These are phyloP conservation scores for Yarrowia bubula DNA, from an alignment of 805 yeast genomes.

Conservation along the genomic window DNA sequence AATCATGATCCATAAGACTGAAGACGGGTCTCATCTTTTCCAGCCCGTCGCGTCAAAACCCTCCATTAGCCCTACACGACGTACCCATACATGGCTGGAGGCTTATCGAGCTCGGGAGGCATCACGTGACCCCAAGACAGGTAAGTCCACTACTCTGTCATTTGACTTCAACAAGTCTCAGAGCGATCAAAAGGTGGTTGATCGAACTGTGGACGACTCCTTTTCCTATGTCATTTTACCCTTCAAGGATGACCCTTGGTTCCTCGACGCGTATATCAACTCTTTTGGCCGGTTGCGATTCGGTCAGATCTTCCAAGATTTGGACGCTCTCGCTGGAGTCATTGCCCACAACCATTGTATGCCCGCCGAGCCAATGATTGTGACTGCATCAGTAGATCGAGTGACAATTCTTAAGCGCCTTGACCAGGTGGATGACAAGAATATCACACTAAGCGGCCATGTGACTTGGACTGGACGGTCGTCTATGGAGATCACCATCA, in stretches of 20 bases:
- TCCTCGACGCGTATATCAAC: constrained; percentile 83
- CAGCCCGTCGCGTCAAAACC: constrained; percentile 39
- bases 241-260: constrained; percentile 76
- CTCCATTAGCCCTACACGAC: constrained; percentile 42
- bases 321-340: constrained; percentile 91
- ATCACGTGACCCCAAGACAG: constrained; percentile 54
- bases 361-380: constrained; percentile 93
- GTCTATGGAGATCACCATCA: constrained; percentile 91
- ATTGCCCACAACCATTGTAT: constrained; percentile 88
- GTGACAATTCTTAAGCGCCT: constrained; percentile 82
- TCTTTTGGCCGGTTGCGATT: constrained; percentile 89
- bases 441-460: constrained; percentile 81
- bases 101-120: constrained; percentile 76
- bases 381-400: constrained; percentile 91
- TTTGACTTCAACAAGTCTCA: constrained; percentile 49
- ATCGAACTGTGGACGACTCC: constrained; percentile 75
- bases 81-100: constrained; percentile 76
- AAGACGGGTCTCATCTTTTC: constrained; percentile 33
- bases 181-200: constrained; percentile 64
- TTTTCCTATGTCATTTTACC: constrained; percentile 54
- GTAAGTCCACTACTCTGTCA: constrained; percentile 50
- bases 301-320: constrained; percentile 91
- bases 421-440: constrained; percentile 70
- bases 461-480: constrained; percentile 94
- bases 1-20: constrained; percentile 18